Evolutionary conservation across 2,329 filamentous ascomycete genomes (phyloP).

Genomic region (Aspergillus phoenicis): DNA sequence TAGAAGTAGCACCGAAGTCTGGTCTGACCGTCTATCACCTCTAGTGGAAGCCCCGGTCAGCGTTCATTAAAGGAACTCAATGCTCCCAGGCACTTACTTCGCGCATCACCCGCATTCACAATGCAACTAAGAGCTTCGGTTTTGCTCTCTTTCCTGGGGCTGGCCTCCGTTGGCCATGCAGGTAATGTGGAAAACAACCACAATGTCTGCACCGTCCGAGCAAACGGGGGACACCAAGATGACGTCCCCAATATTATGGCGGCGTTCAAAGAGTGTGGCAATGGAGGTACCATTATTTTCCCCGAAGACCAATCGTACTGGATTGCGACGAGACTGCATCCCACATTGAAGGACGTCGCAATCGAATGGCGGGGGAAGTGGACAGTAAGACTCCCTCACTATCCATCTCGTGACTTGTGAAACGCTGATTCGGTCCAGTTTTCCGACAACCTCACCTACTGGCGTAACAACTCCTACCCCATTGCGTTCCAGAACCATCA

Average conservation of each 20-base stretch:
- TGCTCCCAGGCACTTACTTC: neutral
- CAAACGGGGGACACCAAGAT: conserved; percentile 40
- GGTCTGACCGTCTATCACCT: neutral
- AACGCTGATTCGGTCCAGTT: conserved; percentile 33
- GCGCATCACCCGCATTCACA: neutral
- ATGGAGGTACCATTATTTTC: conserved; percentile 53
- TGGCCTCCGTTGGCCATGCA: conserved; percentile 7
- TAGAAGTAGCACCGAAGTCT: neutral
- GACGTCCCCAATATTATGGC: conserved; percentile 47
- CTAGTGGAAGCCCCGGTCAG: neutral
- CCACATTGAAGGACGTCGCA: conserved; percentile 52
- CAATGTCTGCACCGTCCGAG: conserved; percentile 44
- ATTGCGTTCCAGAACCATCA: conserved; percentile 59
- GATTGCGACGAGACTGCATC: conserved; percentile 55
- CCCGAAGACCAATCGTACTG: conserved; percentile 54
- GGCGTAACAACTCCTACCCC: conserved; percentile 57
- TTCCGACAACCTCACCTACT: conserved; percentile 56
- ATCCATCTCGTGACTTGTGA: neutral
- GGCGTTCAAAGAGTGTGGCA: conserved; percentile 45
- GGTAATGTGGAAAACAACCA: conserved; percentile 11
- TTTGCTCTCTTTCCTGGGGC: neutral
- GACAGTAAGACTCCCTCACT: conserved; percentile 40
- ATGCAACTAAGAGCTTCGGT: conserved; percentile 1
- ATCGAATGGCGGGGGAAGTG: conserved; percentile 58
- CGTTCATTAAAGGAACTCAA: neutral